Conservation (phyloP, 2,329 filamentous ascomycete species). For the Laburnicola sp. region DNA sequence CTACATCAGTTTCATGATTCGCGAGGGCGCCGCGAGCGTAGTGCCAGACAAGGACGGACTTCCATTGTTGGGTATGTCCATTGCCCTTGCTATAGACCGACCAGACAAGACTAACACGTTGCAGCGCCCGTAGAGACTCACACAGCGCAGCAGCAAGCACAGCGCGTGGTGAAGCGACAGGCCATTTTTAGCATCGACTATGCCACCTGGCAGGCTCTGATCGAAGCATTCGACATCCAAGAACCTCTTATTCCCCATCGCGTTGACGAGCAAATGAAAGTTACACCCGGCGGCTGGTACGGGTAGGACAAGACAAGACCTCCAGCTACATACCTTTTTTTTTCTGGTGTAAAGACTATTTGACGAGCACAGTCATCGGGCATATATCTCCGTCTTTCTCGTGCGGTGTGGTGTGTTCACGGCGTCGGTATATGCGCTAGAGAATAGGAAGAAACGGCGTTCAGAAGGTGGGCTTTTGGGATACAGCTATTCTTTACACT, state of each 20-base stretch:
- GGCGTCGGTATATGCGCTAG: too few species aligned
- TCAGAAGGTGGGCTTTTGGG: too few species aligned
- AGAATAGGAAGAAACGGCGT: too few species aligned
- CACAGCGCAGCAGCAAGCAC: conserved; percentile 59
- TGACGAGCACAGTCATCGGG: too few species aligned
- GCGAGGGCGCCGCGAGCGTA: conserved; percentile 79
- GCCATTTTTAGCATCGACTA: conserved; percentile 88
- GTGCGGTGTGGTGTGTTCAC: too few species aligned
- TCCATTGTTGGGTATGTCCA: conserved; percentile 74
- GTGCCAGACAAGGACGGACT: conserved; percentile 71
- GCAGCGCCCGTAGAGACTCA: conserved; percentile 52
- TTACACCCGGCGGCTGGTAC: conserved; percentile 34
- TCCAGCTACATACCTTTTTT: not conserved
- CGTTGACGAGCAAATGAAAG: conserved; percentile 28
- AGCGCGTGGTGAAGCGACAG: conserved; percentile 66
- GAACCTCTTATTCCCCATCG: conserved; percentile 85
- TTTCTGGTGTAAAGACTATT: too few species aligned
- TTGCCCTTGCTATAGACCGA: not conserved
- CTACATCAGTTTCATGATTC: conserved; percentile 91
- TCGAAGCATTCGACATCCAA: conserved; percentile 74
- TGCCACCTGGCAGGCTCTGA: conserved; percentile 76
- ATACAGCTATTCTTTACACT: too few species aligned
- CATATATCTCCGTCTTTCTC: too few species aligned
- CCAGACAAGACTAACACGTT: conserved; percentile 6
- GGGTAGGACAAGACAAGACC: conserved; percentile 7